These are phyloP conservation scores for Aspergillus sojae DNA, from an alignment of 2,329 filamentous ascomycete genomes.

Conservation along the genomic window DNA sequence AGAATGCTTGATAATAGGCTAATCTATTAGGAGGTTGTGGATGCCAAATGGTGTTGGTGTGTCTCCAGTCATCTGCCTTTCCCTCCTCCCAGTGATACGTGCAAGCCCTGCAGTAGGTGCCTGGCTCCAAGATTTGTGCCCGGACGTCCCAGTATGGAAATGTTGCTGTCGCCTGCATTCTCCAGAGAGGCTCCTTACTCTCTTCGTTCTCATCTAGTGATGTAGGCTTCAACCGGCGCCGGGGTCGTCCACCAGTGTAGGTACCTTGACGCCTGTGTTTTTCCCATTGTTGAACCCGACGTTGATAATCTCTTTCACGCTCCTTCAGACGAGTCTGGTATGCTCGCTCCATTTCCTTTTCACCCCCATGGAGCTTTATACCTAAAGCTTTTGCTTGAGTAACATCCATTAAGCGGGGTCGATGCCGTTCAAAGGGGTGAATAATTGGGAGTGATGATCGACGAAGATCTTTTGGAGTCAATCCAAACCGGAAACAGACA, in stretches of 20 bases:
- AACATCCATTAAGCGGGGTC: not conserved
- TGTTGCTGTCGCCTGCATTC: not conserved
- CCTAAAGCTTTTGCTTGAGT: slow-evolving; percentile 6
- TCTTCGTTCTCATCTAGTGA: not conserved
- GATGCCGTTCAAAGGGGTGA: not conserved
- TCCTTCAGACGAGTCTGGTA: not conserved
- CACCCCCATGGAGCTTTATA: slow-evolving; percentile 1
- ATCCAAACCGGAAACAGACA: slow-evolving; percentile 3
- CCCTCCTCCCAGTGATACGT: not conserved
- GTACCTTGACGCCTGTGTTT: not conserved
- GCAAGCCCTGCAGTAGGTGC: not conserved
- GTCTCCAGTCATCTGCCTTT: not conserved
- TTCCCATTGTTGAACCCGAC: not conserved
- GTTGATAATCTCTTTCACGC: not conserved
- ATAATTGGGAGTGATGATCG: slow-evolving; percentile 4
- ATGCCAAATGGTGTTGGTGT: not conserved
- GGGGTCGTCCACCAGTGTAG: not conserved
- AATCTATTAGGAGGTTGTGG: not conserved
- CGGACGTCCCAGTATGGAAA: not conserved
- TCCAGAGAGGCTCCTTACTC: not conserved
- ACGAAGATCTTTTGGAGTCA: not conserved
- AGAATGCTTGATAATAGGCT: not conserved
- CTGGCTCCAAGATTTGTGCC: not conserved
- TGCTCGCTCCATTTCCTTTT: not conserved
- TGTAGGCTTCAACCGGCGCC: not conserved